Evolutionary conservation across 1,284 basidiomycete genomes (phyloP).

Genomic region (Calocybe gambosa): DNA sequence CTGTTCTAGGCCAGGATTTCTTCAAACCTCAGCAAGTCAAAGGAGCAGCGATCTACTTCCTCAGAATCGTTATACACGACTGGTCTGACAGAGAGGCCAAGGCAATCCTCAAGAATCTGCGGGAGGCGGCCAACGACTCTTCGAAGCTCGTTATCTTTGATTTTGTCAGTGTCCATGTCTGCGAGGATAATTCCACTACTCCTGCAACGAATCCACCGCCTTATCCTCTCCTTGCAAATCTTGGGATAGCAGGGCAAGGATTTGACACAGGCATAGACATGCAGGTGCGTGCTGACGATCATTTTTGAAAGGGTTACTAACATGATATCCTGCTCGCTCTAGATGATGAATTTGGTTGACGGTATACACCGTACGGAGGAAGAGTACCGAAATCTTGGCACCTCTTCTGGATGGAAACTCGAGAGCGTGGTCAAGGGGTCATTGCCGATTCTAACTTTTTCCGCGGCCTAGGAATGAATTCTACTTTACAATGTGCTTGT

Average conservation of each 20-base stretch:
- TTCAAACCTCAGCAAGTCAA: constrained; percentile 55
- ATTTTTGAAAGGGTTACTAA: neutral
- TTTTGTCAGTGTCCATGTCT: constrained; percentile 62
- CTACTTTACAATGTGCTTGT: too few relatives aligned
- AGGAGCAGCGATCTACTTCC: constrained; percentile 56
- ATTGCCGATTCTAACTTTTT: constrained; percentile 19
- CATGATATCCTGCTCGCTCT: neutral
- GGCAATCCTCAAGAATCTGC: constrained; percentile 42
- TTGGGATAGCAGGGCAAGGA: constrained; percentile 65
- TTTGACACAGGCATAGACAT: constrained; percentile 22
- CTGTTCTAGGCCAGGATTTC: constrained; percentile 56
- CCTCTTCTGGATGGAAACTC: constrained; percentile 23
- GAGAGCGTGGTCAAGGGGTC: constrained; percentile 20
- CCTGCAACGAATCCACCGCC: constrained; percentile 40
- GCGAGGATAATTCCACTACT: constrained; percentile 25
- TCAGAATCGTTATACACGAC: constrained; percentile 68
- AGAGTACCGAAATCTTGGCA: constrained; percentile 21
- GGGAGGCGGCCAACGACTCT: constrained; percentile 42
- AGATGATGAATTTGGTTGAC: constrained; percentile 25
- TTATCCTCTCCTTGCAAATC: constrained; percentile 57
- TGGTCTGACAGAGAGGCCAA: constrained; percentile 64
- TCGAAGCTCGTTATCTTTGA: constrained; percentile 65
- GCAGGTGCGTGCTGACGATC: neutral
- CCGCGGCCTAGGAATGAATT: constrained; percentile 9
- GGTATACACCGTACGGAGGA: constrained; percentile 23